Conservation (phyloP, 1,139 yeast species). For the Pichia sp. region DNA sequence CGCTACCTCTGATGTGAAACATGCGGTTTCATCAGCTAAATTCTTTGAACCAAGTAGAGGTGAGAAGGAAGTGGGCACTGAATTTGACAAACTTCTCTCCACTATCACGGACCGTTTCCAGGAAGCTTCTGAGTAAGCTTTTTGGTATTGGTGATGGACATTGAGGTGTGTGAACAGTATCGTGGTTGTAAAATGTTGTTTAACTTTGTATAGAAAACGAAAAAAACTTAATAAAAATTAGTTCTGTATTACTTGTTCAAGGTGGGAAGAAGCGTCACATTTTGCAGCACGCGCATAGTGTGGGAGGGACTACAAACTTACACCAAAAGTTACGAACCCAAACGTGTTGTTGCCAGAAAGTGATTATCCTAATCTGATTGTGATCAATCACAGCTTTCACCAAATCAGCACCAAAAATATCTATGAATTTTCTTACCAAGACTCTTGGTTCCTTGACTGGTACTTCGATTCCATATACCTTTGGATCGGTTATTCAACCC, state of each 20-base stretch:
- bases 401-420: neutral
- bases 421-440: conserved; percentile 58
- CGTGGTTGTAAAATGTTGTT: neutral
- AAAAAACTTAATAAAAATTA: conserved; percentile 1
- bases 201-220: conserved; percentile 10
- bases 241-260: neutral
- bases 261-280: neutral
- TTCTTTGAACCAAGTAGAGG: conserved; percentile 95
- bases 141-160: neutral
- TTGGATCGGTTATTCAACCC: conserved; percentile 41
- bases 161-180: conserved; percentile 1
- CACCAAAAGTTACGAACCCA: neutral
- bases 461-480: conserved; percentile 51
- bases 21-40: conserved; percentile 89
- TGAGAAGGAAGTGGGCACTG: conserved; percentile 66
- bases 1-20: conserved; percentile 84
- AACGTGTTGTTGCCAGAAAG: neutral
- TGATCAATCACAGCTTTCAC: neutral
- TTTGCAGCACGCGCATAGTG: neutral
- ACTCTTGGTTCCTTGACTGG: conserved; percentile 54
- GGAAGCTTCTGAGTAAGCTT: conserved; percentile 78
- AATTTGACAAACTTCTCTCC: conserved; percentile 70
- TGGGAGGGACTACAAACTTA: neutral
- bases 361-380: neutral
- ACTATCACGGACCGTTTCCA: conserved; percentile 87